A percentile compares a stretch with the other conserved stretches of the same genome.
phyloP scores from a whole-genome alignment of 805 yeast species.

The Cyberlindnera japonica region DNA sequence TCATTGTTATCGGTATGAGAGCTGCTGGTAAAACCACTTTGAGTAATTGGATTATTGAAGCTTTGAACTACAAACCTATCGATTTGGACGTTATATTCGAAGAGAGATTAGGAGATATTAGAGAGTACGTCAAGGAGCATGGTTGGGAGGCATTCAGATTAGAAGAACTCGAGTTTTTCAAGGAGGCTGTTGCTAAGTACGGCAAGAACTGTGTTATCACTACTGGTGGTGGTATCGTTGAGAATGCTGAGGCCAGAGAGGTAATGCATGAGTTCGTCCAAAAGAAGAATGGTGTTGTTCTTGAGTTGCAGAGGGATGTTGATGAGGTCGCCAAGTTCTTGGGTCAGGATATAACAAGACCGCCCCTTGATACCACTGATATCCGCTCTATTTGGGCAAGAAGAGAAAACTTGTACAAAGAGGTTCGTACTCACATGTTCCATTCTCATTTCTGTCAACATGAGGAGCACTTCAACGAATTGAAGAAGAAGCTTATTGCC shows the following conservation, averaged over 20 bases:
- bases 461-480: constrained; percentile 48
- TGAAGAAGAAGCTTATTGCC: constrained; percentile 55
- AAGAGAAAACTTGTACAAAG: constrained; percentile 74
- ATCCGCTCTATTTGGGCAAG: constrained; percentile 79
- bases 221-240: constrained; percentile 97
- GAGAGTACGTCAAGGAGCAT: constrained; percentile 52
- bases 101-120: constrained; percentile 46
- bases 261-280: constrained; percentile 50
- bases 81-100: constrained; percentile 81
- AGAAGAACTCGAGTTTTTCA: constrained; percentile 56
- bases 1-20: constrained; percentile 92
- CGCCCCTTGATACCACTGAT: constrained; percentile 73
- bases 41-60: constrained; percentile 71
- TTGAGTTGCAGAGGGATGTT: constrained; percentile 87
- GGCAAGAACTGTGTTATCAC: constrained; percentile 62
- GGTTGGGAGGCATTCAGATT: constrained; percentile 91
- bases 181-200: constrained; percentile 40
- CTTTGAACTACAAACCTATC: constrained; percentile 60
- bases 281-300: constrained; percentile 59
- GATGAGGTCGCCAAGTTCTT: constrained; percentile 75
- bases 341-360: constrained; percentile 76
- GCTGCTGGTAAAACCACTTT: constrained; percentile 95
- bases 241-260: constrained; percentile 62
- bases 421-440: constrained; percentile 74
- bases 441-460: constrained; percentile 69